Base-by-base conservation (phyloP, 768 basidiomycete species). In the Clitopilus hobsonii region DNA sequence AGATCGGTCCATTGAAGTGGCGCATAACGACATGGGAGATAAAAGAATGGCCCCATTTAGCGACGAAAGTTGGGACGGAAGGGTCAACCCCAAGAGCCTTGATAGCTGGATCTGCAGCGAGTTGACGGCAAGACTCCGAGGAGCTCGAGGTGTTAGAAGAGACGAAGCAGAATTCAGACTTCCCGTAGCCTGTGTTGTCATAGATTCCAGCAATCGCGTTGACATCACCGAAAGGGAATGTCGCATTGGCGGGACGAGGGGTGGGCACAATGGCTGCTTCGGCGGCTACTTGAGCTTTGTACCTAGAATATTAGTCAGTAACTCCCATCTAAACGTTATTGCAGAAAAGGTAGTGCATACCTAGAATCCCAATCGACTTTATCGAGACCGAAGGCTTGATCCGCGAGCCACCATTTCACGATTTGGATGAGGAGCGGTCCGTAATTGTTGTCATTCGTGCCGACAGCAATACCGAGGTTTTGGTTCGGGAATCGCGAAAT, bases 381-480 rank as follows among this genome's bases (percentile, higher is more conserved):
- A 2, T 57, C 32, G 7, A 70, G 56, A 0, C 59, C 62, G 2
- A 68, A 52, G 3, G 56, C 59, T 10, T 63, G 54, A 41, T 70
- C 69, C 0, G 68, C 49, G 22, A 69, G 47, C 3, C 59, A 58
- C 24, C 54, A 65, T 50, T 64, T 66, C 28, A 69, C 61, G 5
- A 63, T 52, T 13, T 59, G 54, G 2, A 45, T 29, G 22, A 67
- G 56, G 6, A 49, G 10, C 14, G 11, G 25, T 7, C 67, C 69
- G 14, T 60, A 61, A 5, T 54, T 30, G 14, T 60, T 53, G 32
- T 69, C 69, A 29, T 69, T 70, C 23, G 59, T 61, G 22, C 67
- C 57, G 24, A 70, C 63, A 7, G 68, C 58, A 25, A 70, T 58
- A 0, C 69, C 69, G 11, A 70, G 47, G 29, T 38, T 45, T 18